phyloP scores from a whole-genome alignment of 2,329 filamentous ascomycete genomes.

The Fusarium staphyleae region DNA sequence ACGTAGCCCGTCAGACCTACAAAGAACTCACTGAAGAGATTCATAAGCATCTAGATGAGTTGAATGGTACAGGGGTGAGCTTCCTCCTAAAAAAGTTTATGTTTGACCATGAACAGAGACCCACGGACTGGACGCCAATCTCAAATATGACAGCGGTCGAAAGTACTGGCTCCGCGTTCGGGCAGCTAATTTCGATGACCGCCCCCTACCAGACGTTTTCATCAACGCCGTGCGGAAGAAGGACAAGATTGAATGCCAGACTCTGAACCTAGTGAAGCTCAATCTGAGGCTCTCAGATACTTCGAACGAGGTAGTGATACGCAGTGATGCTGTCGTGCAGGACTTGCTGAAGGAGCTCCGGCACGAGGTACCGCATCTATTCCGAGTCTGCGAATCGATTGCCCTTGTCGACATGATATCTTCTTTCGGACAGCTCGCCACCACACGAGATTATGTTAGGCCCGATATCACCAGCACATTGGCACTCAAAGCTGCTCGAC shows the following conservation, averaged over 20 bases:
- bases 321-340: conserved; percentile 81
- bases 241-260: conserved; percentile 85
- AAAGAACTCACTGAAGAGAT: conserved; percentile 86
- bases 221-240: conserved; percentile 80
- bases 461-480: conserved; percentile 74
- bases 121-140: conserved; percentile 65
- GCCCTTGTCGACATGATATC: conserved; percentile 86
- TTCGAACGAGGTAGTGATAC: conserved; percentile 81
- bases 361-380: conserved; percentile 73
- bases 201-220: conserved; percentile 69
- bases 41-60: conserved; percentile 70
- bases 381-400: conserved; percentile 85
- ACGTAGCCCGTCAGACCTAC: conserved; percentile 87
- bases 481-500: conserved; percentile 76
- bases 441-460: conserved; percentile 64
- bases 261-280: conserved; percentile 80
- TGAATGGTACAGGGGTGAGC: conserved; percentile 63
- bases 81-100: fast-evolving
- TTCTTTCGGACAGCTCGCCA: conserved; percentile 77
- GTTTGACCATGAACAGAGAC: conserved; percentile 51
- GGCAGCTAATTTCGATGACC: conserved; percentile 66
- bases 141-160: conserved; percentile 79
- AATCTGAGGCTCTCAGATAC: conserved; percentile 81
- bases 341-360: conserved; percentile 76
- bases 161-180: conserved; percentile 80